phyloP scores from a whole-genome alignment of 129 eudicot species.

The Flaveria trinervia region DNA sequence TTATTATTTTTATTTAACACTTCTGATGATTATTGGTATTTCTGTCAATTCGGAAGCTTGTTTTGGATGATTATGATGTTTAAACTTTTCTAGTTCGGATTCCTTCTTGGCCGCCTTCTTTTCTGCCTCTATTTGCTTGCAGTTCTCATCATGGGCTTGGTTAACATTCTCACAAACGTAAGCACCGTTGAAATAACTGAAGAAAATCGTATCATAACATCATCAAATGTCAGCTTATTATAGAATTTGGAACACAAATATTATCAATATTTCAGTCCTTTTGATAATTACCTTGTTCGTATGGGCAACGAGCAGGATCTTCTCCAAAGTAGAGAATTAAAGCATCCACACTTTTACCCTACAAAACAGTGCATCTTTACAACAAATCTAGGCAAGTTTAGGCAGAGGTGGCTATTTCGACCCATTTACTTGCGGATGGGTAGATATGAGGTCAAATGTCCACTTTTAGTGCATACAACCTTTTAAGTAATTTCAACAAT shows the following conservation, averaged over 20 bases:
- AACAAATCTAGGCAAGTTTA: constrained; percentile 5
- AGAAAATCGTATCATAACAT: constrained; percentile 28
- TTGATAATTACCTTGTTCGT: constrained; percentile 74
- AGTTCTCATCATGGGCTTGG: constrained; percentile 72
- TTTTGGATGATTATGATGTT: constrained; percentile 13
- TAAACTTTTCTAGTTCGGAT: constrained; percentile 27
- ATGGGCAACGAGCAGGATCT: constrained; percentile 78
- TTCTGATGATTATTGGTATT: constrained; percentile 27
- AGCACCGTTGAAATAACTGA: constrained; percentile 74
- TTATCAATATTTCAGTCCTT: constrained; percentile 6
- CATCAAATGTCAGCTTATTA: neutral
- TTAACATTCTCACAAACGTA: constrained; percentile 68
- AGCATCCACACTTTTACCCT: constrained; percentile 88
- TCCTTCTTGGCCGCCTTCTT: constrained; percentile 63
- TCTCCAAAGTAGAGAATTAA: constrained; percentile 91
- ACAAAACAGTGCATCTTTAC: constrained; percentile 14
- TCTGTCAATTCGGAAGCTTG: neutral
- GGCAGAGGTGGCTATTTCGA: neutral
- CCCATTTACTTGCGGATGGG: neutral
- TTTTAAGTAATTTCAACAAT: neutral
- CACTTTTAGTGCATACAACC: neutral
- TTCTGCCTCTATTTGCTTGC: constrained; percentile 75
- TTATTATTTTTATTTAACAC: neutral
- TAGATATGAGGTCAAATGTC: neutral
- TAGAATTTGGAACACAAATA: neutral